Evolutionary conservation across 2,329 filamentous ascomycete species (phyloP).

Genomic region (Fusarium lateritium): DNA sequence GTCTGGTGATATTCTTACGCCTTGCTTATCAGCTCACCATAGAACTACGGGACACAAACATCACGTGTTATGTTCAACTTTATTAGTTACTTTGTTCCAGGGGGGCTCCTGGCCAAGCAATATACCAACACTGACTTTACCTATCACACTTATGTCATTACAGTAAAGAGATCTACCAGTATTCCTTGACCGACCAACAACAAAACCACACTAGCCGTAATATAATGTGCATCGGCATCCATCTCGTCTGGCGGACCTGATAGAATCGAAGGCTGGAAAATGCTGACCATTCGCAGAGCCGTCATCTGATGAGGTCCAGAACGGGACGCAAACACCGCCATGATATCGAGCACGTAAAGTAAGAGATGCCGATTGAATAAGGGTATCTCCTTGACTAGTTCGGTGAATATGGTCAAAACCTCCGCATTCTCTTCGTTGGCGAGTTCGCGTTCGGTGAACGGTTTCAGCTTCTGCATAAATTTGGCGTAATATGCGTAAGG

Average conservation of each 20-base stretch:
- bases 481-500: not conserved
- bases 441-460: conserved; percentile 1
- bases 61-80: too few relatives aligned
- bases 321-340: not conserved
- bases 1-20: too few relatives aligned
- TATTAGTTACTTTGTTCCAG: too few relatives aligned
- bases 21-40: too few relatives aligned
- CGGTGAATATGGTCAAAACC: not conserved
- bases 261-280: conserved; percentile 1
- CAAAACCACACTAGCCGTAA: not conserved
- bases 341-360: not conserved
- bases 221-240: not conserved
- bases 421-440: not conserved
- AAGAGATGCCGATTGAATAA: not conserved
- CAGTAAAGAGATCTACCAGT: not conserved
- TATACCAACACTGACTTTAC: too few relatives aligned
- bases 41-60: too few relatives aligned
- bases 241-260: not conserved
- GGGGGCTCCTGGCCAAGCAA: too few relatives aligned
- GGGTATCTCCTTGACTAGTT: not conserved
- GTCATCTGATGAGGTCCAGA: not conserved
- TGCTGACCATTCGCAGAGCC: not conserved
- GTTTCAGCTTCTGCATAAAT: not conserved
- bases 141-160: too few relatives aligned
- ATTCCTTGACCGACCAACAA: not conserved